phyloP scores from a whole-genome alignment of 2,329 filamentous ascomycete genomes.

The Alternaria dauci region DNA sequence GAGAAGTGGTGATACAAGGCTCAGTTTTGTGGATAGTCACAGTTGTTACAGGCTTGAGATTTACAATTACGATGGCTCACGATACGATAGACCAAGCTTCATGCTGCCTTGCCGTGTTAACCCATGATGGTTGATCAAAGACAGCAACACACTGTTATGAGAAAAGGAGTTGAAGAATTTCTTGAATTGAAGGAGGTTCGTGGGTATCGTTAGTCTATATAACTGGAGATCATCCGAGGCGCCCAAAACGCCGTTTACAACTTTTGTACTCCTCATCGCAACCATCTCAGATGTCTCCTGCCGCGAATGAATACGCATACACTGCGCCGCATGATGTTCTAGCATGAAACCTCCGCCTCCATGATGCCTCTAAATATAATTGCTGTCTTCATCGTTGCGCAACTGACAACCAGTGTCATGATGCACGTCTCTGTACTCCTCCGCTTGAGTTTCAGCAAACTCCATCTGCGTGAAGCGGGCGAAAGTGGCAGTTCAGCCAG shows the following conservation, averaged over 20 bases:
- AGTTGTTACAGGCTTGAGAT: not conserved
- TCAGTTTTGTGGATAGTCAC: not conserved
- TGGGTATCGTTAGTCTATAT: not conserved
- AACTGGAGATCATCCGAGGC: not conserved
- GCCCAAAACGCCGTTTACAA: not conserved
- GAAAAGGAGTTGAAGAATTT: not conserved
- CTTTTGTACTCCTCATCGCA: not conserved
- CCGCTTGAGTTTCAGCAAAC: not conserved
- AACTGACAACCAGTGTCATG: not conserved
- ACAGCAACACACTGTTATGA: rapidly evolving
- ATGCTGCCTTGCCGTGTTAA: not conserved
- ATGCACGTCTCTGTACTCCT: not conserved
- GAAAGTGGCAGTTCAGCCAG: not conserved
- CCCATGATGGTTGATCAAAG: not conserved
- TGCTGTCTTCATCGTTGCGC: not conserved
- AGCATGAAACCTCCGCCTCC: not conserved
- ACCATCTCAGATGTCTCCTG: not conserved
- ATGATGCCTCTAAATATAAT: not conserved
- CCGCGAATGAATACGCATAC: not conserved
- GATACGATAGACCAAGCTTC: not conserved
- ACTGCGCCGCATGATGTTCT: not conserved
- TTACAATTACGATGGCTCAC: not conserved
- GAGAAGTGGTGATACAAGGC: not conserved
- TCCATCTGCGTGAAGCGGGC: not conserved
- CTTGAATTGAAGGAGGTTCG: not conserved